Evolutionary conservation across 1,284 basidiomycete genomes (phyloP).

Genomic region (Bondarzewia mesenterica): DNA sequence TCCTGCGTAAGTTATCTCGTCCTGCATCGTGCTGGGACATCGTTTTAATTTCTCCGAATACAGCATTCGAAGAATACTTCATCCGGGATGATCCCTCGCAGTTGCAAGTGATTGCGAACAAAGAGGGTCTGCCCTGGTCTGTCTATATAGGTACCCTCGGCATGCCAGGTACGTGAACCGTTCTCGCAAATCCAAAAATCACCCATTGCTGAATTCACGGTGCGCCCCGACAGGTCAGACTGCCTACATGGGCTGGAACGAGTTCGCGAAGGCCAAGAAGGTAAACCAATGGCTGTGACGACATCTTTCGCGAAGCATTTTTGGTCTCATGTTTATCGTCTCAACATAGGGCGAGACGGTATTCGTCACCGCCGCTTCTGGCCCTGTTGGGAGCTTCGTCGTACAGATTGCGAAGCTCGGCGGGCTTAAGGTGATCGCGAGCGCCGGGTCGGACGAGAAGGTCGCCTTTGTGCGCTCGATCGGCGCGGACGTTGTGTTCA

Average conservation of each 20-base stretch:
- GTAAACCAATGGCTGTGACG: no score
- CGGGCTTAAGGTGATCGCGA: conserved; percentile 1
- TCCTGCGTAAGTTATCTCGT: conserved; percentile 15
- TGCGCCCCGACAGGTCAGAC: no score
- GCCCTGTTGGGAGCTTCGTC: conserved; percentile 30
- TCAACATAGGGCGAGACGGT: conserved; percentile 39
- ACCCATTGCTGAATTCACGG: neutral
- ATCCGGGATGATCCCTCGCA: neutral
- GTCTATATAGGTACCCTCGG: conserved; percentile 42
- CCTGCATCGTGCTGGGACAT: neutral
- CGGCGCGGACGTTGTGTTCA: neutral
- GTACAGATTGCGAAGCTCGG: conserved; percentile 3
- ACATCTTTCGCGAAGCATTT: no score
- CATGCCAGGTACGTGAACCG: conserved; percentile 29
- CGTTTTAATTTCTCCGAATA: conserved; percentile 8
- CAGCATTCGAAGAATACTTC: conserved; percentile 5
- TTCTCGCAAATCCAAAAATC: neutral
- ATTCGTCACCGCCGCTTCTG: conserved; percentile 48
- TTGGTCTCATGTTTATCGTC: no score
- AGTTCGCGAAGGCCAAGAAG: conserved; percentile 25
- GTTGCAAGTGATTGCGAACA: neutral
- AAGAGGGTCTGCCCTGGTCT: conserved; percentile 35
- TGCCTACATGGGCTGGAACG: conserved; percentile 29
- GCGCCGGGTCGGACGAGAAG: neutral
- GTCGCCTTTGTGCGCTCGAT: neutral